These are phyloP conservation scores for Syzygium aromaticum DNA, from an alignment of 345 rosid species.

Conservation along the genomic window DNA sequence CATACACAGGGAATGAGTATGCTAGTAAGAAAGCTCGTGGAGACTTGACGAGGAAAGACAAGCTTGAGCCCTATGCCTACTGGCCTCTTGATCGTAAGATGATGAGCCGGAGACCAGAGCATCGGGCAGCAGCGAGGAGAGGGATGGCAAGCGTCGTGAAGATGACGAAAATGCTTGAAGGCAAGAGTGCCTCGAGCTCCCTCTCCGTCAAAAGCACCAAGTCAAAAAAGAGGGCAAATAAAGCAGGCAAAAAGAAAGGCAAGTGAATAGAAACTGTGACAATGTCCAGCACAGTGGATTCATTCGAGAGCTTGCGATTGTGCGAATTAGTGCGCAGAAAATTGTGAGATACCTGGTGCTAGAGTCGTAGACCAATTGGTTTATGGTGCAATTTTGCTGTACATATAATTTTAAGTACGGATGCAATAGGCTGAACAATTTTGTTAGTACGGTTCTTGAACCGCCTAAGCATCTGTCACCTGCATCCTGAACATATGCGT, in stretches of 20 bases:
- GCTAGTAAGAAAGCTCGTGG: conserved; percentile 86
- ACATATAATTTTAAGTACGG: neutral
- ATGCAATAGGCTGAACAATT: neutral
- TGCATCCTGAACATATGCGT: neutral
- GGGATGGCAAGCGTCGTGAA: conserved; percentile 86
- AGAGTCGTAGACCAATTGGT: neutral
- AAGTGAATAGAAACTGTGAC: neutral
- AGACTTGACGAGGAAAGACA: conserved; percentile 77
- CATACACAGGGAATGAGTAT: conserved; percentile 84
- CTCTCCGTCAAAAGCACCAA: conserved; percentile 33
- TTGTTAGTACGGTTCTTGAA: neutral
- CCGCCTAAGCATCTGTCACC: neutral
- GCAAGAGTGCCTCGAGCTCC: conserved; percentile 53
- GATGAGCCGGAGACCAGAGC: conserved; percentile 92
- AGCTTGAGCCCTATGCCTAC: conserved; percentile 90
- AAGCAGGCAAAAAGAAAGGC: conserved; percentile 30
- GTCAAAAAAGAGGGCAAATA: conserved; percentile 22
- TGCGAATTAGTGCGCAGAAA: neutral
- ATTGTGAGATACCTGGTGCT: neutral
- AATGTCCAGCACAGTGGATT: neutral
- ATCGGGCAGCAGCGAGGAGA: conserved; percentile 72
- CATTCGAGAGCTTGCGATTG: neutral
- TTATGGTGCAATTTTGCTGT: neutral
- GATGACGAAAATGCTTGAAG: conserved; percentile 71
- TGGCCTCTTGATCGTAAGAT: conserved; percentile 98